A percentile compares a stretch with the other conserved stretches of the same genome.
These are phyloP conservation scores for Macrolepiota dolichaula DNA, from an alignment of 768 basidiomycete genomes.

Conservation along the genomic window DNA sequence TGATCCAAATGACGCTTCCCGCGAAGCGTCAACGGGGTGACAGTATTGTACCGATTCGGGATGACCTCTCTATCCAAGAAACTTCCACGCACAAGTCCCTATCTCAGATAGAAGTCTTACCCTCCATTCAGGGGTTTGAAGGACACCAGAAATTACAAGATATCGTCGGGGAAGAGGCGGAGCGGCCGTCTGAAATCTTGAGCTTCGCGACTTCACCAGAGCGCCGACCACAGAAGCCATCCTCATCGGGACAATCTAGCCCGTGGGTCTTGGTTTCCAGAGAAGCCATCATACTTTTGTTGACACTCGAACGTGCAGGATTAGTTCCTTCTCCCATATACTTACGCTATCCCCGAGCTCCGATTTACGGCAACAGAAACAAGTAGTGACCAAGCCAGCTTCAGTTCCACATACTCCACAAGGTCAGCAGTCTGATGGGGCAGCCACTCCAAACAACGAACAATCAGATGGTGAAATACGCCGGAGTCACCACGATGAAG, in stretches of 20 bases:
- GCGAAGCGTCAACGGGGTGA: constrained; percentile 8
- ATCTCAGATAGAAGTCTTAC: background rate
- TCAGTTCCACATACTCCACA: background rate
- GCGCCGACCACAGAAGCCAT: background rate
- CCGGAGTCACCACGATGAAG: background rate
- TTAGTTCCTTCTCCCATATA: constrained; percentile 5
- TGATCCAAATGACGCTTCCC: constrained; percentile 4
- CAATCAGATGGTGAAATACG: background rate
- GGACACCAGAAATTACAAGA: background rate
- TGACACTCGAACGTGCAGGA: background rate
- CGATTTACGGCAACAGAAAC: background rate
- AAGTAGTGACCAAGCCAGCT: background rate
- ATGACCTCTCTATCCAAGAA: background rate
- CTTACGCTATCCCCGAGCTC: background rate
- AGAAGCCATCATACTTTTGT: constrained; percentile 1
- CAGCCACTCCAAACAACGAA: background rate
- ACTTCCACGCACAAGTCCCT: background rate
- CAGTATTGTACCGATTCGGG: background rate
- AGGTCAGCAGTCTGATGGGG: background rate
- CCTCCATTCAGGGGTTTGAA: too few relatives aligned
- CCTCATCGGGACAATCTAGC: constrained; percentile 2
- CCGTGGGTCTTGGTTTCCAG: constrained; percentile 3
- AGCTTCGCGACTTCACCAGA: constrained; percentile 3
- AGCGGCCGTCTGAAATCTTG: constrained; percentile 8
- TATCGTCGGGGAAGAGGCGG: background rate